phyloP scores from a whole-genome alignment of 768 basidiomycete species.

The Mycena rebaudengoi region DNA sequence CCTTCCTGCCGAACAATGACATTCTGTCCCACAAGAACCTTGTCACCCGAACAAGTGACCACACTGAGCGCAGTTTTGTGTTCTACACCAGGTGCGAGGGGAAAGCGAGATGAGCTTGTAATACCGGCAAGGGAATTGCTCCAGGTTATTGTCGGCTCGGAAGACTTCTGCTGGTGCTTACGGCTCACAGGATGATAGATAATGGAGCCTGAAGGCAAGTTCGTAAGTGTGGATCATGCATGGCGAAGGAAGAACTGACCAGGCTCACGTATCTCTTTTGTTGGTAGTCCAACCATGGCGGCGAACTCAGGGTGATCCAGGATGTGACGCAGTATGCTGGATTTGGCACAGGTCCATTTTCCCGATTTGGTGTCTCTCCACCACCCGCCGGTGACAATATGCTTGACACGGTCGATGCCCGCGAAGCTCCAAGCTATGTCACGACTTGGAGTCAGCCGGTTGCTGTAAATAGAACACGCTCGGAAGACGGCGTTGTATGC shows the following conservation, averaged over 20 bases:
- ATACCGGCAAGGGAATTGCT: background rate
- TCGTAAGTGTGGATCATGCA: too few species aligned
- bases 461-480: constrained; percentile 24
- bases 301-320: constrained; percentile 5
- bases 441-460: constrained; percentile 24
- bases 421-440: constrained; percentile 28
- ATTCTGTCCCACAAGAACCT: background rate
- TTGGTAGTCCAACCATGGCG: constrained; percentile 10
- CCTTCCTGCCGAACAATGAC: constrained; percentile 1
- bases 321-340: background rate
- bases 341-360: constrained; percentile 12
- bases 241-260: background rate
- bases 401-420: background rate
- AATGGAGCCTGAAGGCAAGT: background rate
- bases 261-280: background rate
- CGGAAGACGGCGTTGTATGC: constrained; percentile 33
- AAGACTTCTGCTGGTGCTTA: background rate
- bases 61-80: background rate
- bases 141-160: background rate
- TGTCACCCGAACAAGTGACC: background rate
- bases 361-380: constrained; percentile 6
- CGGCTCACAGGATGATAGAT: background rate
- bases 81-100: background rate
- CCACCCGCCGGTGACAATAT: constrained; percentile 14
- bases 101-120: background rate